These are phyloP conservation scores for Pyrenophora graminea DNA, from an alignment of 2,329 filamentous ascomycete species.

Conservation along the genomic window DNA sequence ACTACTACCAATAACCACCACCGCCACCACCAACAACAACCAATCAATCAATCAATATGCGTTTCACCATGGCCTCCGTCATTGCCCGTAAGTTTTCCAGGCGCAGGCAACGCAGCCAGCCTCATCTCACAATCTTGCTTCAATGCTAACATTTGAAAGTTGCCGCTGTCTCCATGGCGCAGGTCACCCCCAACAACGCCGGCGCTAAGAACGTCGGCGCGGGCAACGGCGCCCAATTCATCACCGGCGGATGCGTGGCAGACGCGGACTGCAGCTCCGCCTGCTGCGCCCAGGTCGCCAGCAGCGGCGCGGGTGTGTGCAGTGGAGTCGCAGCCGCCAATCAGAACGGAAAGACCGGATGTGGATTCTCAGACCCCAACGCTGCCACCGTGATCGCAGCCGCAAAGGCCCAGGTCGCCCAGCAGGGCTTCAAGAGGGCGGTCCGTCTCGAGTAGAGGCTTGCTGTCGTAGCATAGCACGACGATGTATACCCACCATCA, in stretches of 20 bases:
- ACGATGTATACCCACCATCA: background rate
- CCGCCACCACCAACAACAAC: conserved; percentile 2
- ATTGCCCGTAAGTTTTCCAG: conserved; percentile 10
- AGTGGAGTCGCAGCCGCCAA: conserved; percentile 33
- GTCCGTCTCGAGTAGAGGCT: conserved; percentile 13
- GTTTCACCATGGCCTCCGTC: conserved; percentile 22
- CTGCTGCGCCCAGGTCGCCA: conserved; percentile 31
- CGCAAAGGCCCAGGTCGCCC: conserved; percentile 33
- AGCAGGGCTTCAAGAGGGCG: conserved; percentile 39
- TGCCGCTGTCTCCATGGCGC: conserved; percentile 20
- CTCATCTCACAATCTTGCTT: background rate
- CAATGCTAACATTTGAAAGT: conserved; percentile 9
- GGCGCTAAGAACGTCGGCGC: conserved; percentile 34
- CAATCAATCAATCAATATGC: conserved; percentile 18
- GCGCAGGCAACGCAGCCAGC: no score
- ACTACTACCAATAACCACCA: background rate
- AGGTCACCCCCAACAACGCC: conserved; percentile 34
- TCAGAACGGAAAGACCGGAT: conserved; percentile 40
- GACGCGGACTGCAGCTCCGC: conserved; percentile 35
- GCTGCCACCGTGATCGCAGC: conserved; percentile 33
- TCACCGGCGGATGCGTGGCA: conserved; percentile 37
- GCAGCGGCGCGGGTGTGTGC: conserved; percentile 33
- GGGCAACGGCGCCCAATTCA: conserved; percentile 36
- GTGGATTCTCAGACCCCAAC: conserved; percentile 37
- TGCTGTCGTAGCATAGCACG: background rate